Percentiles rank a stretch among this genome's conserved stretches.
Conservation (phyloP, 2,329 filamentous ascomycete species). For the Bipolaris victoriae region DNA sequence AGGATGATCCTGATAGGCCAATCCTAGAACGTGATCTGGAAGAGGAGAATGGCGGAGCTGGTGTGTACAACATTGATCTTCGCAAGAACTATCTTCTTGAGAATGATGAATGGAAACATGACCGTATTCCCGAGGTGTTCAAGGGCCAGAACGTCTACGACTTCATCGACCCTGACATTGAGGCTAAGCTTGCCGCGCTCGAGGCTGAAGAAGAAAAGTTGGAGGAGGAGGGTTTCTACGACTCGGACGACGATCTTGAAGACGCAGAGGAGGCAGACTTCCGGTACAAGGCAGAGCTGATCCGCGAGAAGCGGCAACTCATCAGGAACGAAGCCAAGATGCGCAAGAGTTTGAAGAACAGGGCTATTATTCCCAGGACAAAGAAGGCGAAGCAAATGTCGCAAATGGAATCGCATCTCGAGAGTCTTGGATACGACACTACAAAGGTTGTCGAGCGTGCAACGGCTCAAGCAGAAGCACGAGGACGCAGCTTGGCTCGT, state of each 20-base stretch:
- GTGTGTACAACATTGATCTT: constrained; percentile 94
- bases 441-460: constrained; percentile 75
- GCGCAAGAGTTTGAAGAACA: constrained; percentile 97
- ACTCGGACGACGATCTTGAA: constrained; percentile 73
- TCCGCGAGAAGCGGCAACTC: constrained; percentile 90
- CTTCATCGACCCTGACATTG: constrained; percentile 96
- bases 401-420: constrained; percentile 84
- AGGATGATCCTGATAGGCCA: constrained; percentile 81
- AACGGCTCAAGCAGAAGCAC: constrained; percentile 64
- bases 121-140: constrained; percentile 91
- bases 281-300: constrained; percentile 89
- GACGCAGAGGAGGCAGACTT: constrained; percentile 89
- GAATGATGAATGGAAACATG: constrained; percentile 92
- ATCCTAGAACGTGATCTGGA: constrained; percentile 85
- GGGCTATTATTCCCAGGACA: constrained; percentile 87
- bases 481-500: constrained; percentile 73
- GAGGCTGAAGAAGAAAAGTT: constrained; percentile 96
- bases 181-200: constrained; percentile 85
- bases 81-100: constrained; percentile 86
- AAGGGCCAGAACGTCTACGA: constrained; percentile 98
- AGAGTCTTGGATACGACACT: constrained; percentile 84
- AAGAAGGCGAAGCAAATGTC: constrained; percentile 80
- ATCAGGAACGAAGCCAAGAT: constrained; percentile 94
- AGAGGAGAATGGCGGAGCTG: constrained; percentile 89
- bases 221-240: constrained; percentile 91